These are phyloP conservation scores for Metarhizium rileyi DNA, from an alignment of 2,329 filamentous ascomycete genomes.

Conservation along the genomic window DNA sequence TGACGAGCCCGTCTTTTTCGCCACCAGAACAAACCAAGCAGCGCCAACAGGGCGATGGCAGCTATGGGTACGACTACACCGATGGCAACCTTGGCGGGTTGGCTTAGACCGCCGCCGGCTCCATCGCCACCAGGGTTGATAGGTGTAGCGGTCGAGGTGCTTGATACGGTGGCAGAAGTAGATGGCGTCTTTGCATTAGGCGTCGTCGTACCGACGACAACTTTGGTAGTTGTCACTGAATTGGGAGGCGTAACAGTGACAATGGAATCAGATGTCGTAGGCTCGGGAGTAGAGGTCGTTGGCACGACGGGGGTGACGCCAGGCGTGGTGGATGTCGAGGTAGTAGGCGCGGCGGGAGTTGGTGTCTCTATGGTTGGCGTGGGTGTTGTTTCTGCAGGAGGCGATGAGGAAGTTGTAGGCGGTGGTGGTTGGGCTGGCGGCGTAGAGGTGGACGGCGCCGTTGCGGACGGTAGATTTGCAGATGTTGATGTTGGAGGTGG, in stretches of 20 bases:
- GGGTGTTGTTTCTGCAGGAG: background rate
- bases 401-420: conserved; percentile 1
- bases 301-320: background rate
- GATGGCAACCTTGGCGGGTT: conserved; percentile 70
- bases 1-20: conserved; percentile 78
- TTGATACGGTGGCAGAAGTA: conserved; percentile 6
- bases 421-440: background rate
- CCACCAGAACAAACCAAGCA: conserved; percentile 76
- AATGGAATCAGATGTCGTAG: conserved; percentile 12
- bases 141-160: conserved; percentile 18
- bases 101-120: conserved; percentile 39
- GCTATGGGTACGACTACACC: conserved; percentile 91
- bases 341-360: background rate
- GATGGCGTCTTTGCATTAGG: conserved; percentile 7
- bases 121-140: conserved; percentile 17
- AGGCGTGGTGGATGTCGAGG: background rate
- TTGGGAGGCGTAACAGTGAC: conserved; percentile 16
- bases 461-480: background rate
- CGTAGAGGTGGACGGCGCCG: conserved; percentile 5
- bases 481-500: background rate
- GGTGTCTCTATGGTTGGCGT: background rate
- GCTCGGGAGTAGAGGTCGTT: conserved; percentile 9
- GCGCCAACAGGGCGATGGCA: conserved; percentile 70
- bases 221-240: conserved; percentile 9
- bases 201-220: conserved; percentile 19